Evolutionary conservation across 768 basidiomycete genomes (phyloP).

Genomic region (Cubamyces lactineus): DNA sequence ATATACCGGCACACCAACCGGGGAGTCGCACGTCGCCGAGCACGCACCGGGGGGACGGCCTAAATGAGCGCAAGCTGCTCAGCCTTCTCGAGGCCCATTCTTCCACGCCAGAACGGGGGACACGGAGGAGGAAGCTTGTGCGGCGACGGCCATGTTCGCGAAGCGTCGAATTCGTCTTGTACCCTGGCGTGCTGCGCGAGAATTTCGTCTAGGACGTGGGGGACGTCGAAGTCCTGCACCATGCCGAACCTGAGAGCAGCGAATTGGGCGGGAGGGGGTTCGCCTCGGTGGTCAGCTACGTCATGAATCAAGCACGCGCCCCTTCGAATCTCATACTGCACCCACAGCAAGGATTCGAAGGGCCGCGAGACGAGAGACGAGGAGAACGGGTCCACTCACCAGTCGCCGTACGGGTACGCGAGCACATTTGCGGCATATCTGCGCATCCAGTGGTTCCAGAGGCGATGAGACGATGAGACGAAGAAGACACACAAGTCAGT

Average conservation of each 20-base stretch:
- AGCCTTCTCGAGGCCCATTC: conserved; percentile 66
- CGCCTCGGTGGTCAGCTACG: background rate
- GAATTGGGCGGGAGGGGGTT: background rate
- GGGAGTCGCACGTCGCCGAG: too few species aligned
- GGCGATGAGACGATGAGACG: too few species aligned
- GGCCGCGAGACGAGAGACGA: background rate
- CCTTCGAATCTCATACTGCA: background rate
- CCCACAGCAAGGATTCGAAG: background rate
- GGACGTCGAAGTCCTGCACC: conserved; percentile 59
- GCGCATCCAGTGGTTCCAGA: background rate
- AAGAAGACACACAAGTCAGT: too few species aligned
- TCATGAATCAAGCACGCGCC: background rate
- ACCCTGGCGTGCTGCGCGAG: conserved; percentile 35
- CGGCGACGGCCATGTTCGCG: conserved; percentile 26
- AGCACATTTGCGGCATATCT: conserved; percentile 74
- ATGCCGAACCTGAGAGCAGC: conserved; percentile 57
- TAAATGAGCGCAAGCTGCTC: conserved; percentile 50
- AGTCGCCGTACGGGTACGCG: conserved; percentile 73
- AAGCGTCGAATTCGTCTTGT: background rate
- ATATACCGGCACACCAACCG: too few species aligned
- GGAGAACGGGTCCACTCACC: conserved; percentile 46
- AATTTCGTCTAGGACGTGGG: conserved; percentile 52
- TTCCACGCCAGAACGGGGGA: conserved; percentile 66
- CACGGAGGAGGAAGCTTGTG: conserved; percentile 42
- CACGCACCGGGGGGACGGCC: background rate